A percentile compares a stretch with the other conserved stretches of the same genome.
Evolutionary conservation across 1,139 yeast species (phyloP).

Genomic region (Komagataea norvegica): DNA sequence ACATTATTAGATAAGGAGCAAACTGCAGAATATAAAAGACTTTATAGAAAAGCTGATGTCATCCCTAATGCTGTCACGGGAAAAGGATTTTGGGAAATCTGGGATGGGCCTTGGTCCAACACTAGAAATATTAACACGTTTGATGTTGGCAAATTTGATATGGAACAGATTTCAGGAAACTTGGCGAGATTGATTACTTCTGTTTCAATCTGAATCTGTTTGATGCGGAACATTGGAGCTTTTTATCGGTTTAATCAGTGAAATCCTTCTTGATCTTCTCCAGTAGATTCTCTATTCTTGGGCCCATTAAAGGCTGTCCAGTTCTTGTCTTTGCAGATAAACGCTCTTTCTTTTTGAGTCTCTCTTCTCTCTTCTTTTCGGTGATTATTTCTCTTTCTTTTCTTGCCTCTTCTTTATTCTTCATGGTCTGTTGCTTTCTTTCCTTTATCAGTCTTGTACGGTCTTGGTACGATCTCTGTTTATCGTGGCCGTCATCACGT

Average conservation of each 20-base stretch:
- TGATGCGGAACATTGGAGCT: not conserved
- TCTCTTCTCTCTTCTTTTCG: constrained; percentile 29
- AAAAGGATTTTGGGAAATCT: constrained; percentile 24
- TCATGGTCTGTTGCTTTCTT: constrained; percentile 35
- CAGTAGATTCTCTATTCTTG: constrained; percentile 71
- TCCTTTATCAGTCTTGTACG: constrained; percentile 43
- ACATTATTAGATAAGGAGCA: constrained; percentile 18
- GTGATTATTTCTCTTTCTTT: constrained; percentile 28
- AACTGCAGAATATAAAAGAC: constrained; percentile 15
- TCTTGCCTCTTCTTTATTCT: constrained; percentile 31
- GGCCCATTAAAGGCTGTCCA: constrained; percentile 93
- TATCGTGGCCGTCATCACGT: constrained; percentile 23
- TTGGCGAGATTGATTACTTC: constrained; percentile 13
- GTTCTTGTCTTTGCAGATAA: constrained; percentile 56
- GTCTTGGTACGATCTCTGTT: constrained; percentile 37
- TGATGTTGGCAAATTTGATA: constrained; percentile 14
- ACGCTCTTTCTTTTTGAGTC: constrained; percentile 47
- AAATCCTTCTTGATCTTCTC: constrained; percentile 64
- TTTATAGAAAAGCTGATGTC: constrained; percentile 3
- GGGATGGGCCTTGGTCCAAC: constrained; percentile 14
- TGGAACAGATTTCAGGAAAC: constrained; percentile 5
- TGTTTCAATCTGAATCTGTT: constrained; percentile 24
- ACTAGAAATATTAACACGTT: constrained; percentile 15
- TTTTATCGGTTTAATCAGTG: not conserved
- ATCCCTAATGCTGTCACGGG: constrained; percentile 12